Base-by-base conservation (phyloP, 2,329 filamentous ascomycete species). In the Massarina eburnea region DNA sequence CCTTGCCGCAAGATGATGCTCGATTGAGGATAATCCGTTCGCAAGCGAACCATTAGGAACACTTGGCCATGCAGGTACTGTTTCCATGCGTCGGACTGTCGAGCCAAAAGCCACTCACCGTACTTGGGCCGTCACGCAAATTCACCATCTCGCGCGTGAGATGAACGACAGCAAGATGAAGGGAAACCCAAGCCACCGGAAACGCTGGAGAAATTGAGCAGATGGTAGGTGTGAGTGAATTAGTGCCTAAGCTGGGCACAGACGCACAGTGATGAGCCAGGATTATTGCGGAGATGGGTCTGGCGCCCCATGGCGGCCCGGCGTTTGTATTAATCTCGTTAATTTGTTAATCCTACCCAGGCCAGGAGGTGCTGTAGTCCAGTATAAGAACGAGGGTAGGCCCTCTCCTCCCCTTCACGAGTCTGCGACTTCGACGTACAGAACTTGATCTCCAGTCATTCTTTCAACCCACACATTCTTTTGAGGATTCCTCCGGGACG, bases 381-480 rank as follows among this genome's bases (percentile, higher is more conserved):
- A 32, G 30, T 49, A 49, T 45, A 49, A 42, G 35, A 32, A 27
- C 18, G 36, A n/a, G 33, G 37, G 33, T 32, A 29, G 17, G 20
- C 49, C 49, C 58, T 52, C 57, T 48, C 43, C 39, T 49, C 40
- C 47, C 38, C 38, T 41, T 35, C 44, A 53, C 59, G 64, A 61
- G 61, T 64, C 59, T 66, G 62, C 58, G 62, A 66, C 61, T 64
- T 62, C 60, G 59, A 64, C 61, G 58, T 53, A 59, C 56, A 58
- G 30, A 12, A 38, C 35, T 24, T 38, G 19, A 19, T 38, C 27
- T 50, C 44, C 52, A 52, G 59, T 66, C 61, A 62, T 48, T 62
- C 54, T 57, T 57, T 64, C 19, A 57, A 61, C 54, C 17, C 56
- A 34, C 39, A 45, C 34, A 14, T 14, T 24, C 34, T 44, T 40